Evolutionary conservation across 1,139 yeast genomes (phyloP).

Genomic region (Diutina scorzettiae): DNA sequence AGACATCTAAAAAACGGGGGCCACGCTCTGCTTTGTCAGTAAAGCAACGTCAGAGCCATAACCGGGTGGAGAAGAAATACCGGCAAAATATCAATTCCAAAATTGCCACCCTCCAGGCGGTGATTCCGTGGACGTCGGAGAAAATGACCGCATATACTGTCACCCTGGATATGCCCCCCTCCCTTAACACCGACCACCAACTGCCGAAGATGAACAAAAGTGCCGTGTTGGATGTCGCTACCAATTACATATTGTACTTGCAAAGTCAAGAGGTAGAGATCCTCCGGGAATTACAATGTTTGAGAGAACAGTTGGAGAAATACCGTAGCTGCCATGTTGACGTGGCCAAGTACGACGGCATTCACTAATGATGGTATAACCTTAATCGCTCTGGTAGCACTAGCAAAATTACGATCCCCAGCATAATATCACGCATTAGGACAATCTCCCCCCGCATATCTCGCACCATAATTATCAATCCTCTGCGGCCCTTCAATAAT

Average conservation of each 20-base stretch:
- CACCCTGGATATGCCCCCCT: neutral
- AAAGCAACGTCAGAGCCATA: neutral
- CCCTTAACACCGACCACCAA: too few species aligned
- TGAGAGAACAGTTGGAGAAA: neutral
- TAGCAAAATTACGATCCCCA: too few species aligned
- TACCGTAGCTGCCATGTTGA: too few species aligned
- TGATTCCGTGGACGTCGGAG: neutral
- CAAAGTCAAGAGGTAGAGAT: neutral
- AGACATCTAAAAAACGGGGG: too few species aligned
- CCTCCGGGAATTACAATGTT: neutral
- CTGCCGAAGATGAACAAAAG: neutral
- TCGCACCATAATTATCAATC: too few species aligned
- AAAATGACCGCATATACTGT: neutral
- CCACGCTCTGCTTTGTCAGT: too few species aligned
- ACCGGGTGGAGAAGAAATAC: neutral
- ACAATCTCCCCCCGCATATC: too few species aligned
- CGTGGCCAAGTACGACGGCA: too few species aligned
- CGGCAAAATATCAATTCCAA: constrained; percentile 1
- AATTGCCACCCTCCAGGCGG: neutral
- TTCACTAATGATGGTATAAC: too few species aligned
- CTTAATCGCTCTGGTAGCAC: too few species aligned
- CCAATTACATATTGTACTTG: neutral
- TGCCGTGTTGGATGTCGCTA: constrained; percentile 1
- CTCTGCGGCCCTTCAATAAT: too few species aligned
- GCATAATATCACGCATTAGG: too few species aligned